phyloP scores from a whole-genome alignment of 176 grass and related monocot genomes.

The Coix lacrymajobi region DNA sequence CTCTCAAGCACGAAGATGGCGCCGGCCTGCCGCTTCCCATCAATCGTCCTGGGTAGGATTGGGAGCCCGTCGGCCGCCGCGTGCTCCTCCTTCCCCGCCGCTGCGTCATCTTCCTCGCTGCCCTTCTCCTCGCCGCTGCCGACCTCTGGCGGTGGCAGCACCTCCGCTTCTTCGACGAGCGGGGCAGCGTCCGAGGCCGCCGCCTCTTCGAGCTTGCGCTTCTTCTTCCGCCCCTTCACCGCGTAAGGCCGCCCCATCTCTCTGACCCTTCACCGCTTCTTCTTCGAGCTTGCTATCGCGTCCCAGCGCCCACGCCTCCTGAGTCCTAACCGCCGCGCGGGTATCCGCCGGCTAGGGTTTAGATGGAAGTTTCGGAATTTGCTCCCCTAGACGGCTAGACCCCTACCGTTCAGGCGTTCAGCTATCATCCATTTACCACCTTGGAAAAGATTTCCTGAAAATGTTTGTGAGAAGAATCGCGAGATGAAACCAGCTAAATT shows the following conservation, averaged over 20 bases:
- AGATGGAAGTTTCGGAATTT: background rate
- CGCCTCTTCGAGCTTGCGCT: constrained; percentile 49
- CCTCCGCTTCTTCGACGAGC: constrained; percentile 24
- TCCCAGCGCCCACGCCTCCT: too few species aligned
- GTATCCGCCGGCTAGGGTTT: background rate
- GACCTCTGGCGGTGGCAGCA: background rate
- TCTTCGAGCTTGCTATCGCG: too few species aligned
- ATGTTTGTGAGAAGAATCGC: too few species aligned
- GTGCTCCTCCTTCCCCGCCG: background rate
- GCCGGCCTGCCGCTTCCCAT: constrained; percentile 47
- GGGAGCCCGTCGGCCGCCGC: constrained; percentile 41
- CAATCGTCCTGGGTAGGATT: constrained; percentile 39
- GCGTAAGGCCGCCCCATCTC: constrained; percentile 65
- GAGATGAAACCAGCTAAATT: too few species aligned
- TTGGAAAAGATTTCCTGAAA: background rate
- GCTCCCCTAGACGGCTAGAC: too few species aligned
- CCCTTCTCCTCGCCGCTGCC: background rate
- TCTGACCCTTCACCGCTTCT: too few species aligned
- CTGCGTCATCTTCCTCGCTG: background rate
- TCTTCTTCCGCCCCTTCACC: constrained; percentile 70
- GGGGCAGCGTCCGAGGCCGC: constrained; percentile 20
- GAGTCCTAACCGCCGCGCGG: background rate
- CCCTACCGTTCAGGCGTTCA: background rate
- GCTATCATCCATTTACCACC: background rate
- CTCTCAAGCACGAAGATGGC: constrained; percentile 84